Evolutionary conservation across 257 asterid genomes (phyloP), one percentile per base, ranked within the genome.

Genomic region (Solanum neorickii): DNA sequence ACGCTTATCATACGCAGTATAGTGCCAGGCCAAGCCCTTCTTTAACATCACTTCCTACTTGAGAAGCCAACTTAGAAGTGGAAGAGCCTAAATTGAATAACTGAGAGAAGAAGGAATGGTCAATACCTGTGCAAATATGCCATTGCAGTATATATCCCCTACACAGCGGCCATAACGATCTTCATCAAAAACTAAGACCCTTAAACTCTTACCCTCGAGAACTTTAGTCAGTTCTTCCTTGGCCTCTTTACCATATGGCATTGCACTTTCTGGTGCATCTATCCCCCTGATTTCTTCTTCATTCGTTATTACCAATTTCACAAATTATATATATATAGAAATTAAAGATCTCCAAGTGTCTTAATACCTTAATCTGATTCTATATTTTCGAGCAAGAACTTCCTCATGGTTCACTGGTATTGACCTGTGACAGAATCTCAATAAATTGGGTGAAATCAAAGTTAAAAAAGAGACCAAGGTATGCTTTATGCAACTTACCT

Each of bases 11-110:
- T 96, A 97, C 7, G 98, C 99, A 46, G 90, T 94, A 41, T 96
- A 96, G 86, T 96, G 99, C 98, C 99, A 96, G 1, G 94, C 99
- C 18, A 96, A 87, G 59, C 99, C 99, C 86, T 97, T 96, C 95
- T 97, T 97, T 65, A 97, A 94, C 99, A 97, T 94, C 23, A 86
- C 20, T 90, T 97, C 99, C 99, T 96, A 75, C 89, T 87, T 14
- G 68, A 80, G 20, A 80, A 52, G 44, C 10, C 13, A 82, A 31
- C 23, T 69, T n/a, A 70, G 47, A 72, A 82, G 21, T 77, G 82
- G 59, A 87, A 69, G 25, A 20, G 66, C 44, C 21, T 86, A 5
- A 29, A 31, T 84, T 59, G 12, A 39, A 37, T 27, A 65, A 27
- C 82, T 29, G 47, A 21, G 70, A 3, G 85, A 49, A 49, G 46